A percentile compares a stretch with the other conserved stretches of the same genome.
phyloP scores from a whole-genome alignment of 2,329 filamentous ascomycete genomes.

The Emergomyces pasteurianus region DNA sequence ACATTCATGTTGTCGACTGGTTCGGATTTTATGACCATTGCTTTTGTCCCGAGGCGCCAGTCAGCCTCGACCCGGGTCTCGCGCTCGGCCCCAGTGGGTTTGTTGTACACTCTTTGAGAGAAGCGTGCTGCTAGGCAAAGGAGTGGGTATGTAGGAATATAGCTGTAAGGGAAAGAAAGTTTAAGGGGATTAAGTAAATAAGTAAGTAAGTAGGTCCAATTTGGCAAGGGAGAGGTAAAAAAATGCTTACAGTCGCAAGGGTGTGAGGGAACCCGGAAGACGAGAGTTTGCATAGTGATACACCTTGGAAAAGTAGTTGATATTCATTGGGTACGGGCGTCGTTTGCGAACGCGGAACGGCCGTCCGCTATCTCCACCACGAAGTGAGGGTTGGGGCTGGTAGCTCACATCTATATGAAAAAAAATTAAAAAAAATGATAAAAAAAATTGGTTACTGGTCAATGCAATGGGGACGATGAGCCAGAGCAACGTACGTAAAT shows the following conservation, averaged over 20 bases:
- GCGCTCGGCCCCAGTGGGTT: constrained; percentile 49
- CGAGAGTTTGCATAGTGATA: constrained; percentile 68
- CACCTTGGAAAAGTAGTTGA: constrained; percentile 61
- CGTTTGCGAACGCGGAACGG: constrained; percentile 27
- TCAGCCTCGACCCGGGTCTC: constrained; percentile 60
- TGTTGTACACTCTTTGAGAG: constrained; percentile 61
- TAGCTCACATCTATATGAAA: background rate
- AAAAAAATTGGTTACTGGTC: background rate
- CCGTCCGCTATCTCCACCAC: constrained; percentile 14
- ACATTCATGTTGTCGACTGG: constrained; percentile 66
- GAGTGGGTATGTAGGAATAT: constrained; percentile 63
- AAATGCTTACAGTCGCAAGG: constrained; percentile 52
- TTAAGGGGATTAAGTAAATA: background rate
- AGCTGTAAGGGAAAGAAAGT: constrained; percentile 31
- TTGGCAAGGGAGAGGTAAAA: background rate
- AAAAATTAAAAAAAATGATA: too few relatives aligned
- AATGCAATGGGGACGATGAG: background rate
- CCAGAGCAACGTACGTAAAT: constrained; percentile 16
- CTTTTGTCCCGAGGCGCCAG: constrained; percentile 63
- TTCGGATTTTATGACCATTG: constrained; percentile 73
- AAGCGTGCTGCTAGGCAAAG: constrained; percentile 69
- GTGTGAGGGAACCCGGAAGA: constrained; percentile 54
- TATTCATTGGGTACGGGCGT: constrained; percentile 30
- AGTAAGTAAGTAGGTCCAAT: background rate
- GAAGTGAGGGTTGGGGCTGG: background rate